Evolutionary conservation across 306 rosid genomes (phyloP), one percentile per base, ranked within the genome.

Genomic region (Cucurbita maxima): DNA sequence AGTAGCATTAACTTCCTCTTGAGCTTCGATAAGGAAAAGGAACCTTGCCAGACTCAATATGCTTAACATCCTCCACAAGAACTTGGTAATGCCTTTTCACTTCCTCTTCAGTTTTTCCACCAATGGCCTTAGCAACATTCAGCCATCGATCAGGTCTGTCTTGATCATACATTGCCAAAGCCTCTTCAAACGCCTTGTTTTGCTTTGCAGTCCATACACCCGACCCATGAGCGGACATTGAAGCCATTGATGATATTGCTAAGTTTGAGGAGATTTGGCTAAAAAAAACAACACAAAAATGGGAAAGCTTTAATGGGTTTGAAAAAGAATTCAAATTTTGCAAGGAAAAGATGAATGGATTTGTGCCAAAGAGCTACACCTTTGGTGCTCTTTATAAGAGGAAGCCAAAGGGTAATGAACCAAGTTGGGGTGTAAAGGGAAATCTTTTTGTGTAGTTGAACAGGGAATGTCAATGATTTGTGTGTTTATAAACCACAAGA

Each of bases 101-200:
- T 50, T 83, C 86, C 5, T 80, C 86, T 4, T 76, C 74, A 16
- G 86, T 83, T 58, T 83, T 80, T 4, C 55, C 75, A 19, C 84
- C 86, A 1, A 80, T 77, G 22, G 80, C 80, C 51, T 55, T 80
- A 48, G 87, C 84, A 56, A 83, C 84, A 73, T 83, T 83, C 7
- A 71, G 62, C 87, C 87, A 83, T 76, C 87, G 41, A 9, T 83
- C 82, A 8, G 84, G 82, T 14, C 82, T 83, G 62, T 83, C 84
- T 52, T 76, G 76, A 55, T 83, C 87, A 22, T 78, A 78, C 74
- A 71, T 20, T 67, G 87, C 84, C 34, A 83, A 76, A 15, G 87
- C 87, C 38, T 43, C 76, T 22, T 83, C 82, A 51, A 83, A 80
- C 36, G 52, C 41, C 45, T 83, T 83, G 82, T 80, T 80, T 79